A percentile compares a stretch with the other conserved stretches of the same genome.
phyloP scores from a whole-genome alignment of 164 flowering plant genomes.

The Annona cherimola region DNA sequence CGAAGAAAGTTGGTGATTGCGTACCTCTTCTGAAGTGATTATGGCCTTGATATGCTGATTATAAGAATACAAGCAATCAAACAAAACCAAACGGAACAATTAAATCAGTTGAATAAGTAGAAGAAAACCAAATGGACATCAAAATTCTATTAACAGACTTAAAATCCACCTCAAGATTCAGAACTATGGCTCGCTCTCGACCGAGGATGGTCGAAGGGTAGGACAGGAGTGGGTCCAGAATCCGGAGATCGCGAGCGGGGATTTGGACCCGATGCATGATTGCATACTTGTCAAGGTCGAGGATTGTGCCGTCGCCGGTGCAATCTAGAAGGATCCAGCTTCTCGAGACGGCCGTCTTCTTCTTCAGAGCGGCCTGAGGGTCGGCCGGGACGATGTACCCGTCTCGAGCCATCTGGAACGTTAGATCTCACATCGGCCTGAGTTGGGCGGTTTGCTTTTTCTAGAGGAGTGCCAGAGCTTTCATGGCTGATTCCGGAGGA shows the following conservation, averaged over 20 bases:
- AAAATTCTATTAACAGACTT: background rate
- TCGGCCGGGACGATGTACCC: constrained; percentile 39
- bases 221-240: constrained; percentile 82
- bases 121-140: background rate
- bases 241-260: constrained; percentile 89
- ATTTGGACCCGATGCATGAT: constrained; percentile 87
- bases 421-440: constrained; percentile 9
- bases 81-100: constrained; percentile 6
- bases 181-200: constrained; percentile 79
- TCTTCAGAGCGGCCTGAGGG: constrained; percentile 42
- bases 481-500: too few relatives aligned
- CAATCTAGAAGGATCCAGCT: constrained; percentile 71
- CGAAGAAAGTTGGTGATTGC: background rate
- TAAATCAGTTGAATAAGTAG: background rate
- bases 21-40: constrained; percentile 90
- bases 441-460: too few relatives aligned
- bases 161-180: constrained; percentile 71
- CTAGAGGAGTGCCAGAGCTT: too few relatives aligned
- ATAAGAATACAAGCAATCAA: background rate
- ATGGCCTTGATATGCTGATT: constrained; percentile 92
- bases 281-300: constrained; percentile 83
- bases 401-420: constrained; percentile 41
- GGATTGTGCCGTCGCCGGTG: constrained; percentile 45
- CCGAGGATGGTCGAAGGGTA: constrained; percentile 97
- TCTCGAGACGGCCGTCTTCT: constrained; percentile 57